Base-by-base conservation (phyloP, 2,329 filamentous ascomycete genomes). In the Sarocladium oryzae region DNA sequence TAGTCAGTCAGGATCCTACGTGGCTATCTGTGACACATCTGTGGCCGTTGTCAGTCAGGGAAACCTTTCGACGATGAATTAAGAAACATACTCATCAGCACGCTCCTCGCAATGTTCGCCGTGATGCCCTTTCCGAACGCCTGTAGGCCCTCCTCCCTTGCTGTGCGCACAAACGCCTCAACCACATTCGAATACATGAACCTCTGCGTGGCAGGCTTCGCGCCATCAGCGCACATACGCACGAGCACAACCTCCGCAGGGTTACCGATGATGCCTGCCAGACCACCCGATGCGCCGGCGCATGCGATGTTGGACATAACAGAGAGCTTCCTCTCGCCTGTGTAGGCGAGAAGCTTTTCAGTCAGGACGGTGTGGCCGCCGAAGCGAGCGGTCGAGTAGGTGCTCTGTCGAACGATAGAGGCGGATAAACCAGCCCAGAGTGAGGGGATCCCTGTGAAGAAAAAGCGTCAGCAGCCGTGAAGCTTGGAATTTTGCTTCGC, bases 181-280 rank as follows among this genome's bases (percentile, higher is more conserved):
- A 71, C 9, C 0, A 69, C 67, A 35, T 73, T 71, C 0, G 63
- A 57, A 51, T 73, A 72, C 4, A 53, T 54, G 43, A 70, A 70
- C n/a, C 66, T 62, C 48, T 73, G 61, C 0, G 56, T 55, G 0
- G 58, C 55, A 1, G 61, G 52, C 54, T 68, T 72, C 0, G 71
- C 71, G 1, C 70, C 71, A 56, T 74, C 71, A 13, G 70, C 68
- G 53, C 71, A 73, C 71, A 74, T 74, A 6, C 71, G 61, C 0
- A 74, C 71, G 4, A 74, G 64, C 1, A 73, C 63, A 0, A 71
- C 66, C 54, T 74, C 71, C 10, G 71, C 68, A 3, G 71, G 71
- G 21, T 74, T 74, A n/a, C 71, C 71, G 2, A 74, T 58, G n/a
- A 73, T 35, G 15, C 71, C 71, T 1, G 71, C 71, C 16, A 72